A percentile compares a stretch with the other conserved stretches of the same genome.
Conservation (phyloP, 129 eudicot genomes). For the Pulicaria dysenterica region DNA sequence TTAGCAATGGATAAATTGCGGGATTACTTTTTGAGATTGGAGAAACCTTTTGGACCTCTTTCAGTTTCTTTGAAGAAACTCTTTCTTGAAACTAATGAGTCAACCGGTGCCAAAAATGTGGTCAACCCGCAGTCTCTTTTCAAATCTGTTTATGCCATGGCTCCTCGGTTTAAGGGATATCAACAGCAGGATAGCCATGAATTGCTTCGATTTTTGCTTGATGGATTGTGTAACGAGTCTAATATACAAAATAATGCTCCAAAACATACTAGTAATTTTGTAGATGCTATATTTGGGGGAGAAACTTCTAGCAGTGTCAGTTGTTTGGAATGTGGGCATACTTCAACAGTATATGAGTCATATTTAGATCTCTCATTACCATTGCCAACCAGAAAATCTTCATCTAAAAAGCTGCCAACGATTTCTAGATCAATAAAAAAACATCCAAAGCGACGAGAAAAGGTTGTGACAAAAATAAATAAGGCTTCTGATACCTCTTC, state of each 20-base stretch:
- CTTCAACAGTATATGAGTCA: slow-evolving; percentile 82
- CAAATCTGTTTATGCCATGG: slow-evolving; percentile 64
- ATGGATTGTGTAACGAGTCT: slow-evolving; percentile 70
- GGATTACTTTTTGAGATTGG: slow-evolving; percentile 48
- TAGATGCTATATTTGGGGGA: slow-evolving; percentile 89
- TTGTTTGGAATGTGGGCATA: slow-evolving; percentile 84
- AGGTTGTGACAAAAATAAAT: slow-evolving; percentile 47
- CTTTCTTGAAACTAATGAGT: slow-evolving; percentile 51
- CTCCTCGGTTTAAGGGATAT: slow-evolving; percentile 90
- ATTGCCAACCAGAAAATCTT: slow-evolving; percentile 73
- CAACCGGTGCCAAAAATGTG: slow-evolving; percentile 43
- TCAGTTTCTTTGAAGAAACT: slow-evolving; percentile 69
- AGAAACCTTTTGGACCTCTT: slow-evolving; percentile 71
- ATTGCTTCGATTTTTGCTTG: slow-evolving; percentile 89
- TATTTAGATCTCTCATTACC: slow-evolving; percentile 93
- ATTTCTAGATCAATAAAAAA: slow-evolving; percentile 62
- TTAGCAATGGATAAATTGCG: slow-evolving; percentile 63
- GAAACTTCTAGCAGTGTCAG: slow-evolving; percentile 79
- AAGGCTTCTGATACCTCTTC: slow-evolving; percentile 26
- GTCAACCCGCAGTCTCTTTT: slow-evolving; percentile 72
- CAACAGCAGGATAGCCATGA: slow-evolving; percentile 99
- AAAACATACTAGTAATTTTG: slow-evolving; percentile 51
- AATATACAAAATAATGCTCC: slow-evolving; percentile 41
- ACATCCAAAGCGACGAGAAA: slow-evolving; percentile 51
- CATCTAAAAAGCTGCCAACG: slow-evolving; percentile 47